A percentile compares a stretch with the other conserved stretches of the same genome.
These are phyloP conservation scores for Polygonum maritimum DNA, from an alignment of 148 eudicot species.

Conservation along the genomic window DNA sequence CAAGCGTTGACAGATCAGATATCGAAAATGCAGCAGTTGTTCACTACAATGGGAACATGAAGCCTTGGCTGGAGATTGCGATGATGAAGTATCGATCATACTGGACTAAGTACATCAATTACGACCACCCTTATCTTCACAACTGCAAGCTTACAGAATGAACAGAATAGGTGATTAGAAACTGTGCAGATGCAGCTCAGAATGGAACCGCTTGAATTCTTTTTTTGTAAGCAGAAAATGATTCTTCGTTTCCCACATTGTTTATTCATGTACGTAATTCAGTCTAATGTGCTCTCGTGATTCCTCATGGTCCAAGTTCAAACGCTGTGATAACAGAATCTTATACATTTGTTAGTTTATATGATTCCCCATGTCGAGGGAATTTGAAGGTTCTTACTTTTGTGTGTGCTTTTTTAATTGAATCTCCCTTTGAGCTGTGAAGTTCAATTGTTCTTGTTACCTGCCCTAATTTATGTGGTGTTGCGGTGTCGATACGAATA, in stretches of 20 bases:
- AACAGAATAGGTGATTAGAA: slow-evolving; percentile 6
- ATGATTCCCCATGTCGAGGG: background rate
- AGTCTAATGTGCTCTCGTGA: slow-evolving; percentile 13
- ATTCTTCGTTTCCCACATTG: slow-evolving; percentile 19
- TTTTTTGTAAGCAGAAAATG: slow-evolving; percentile 22
- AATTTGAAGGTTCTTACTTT: too few species aligned
- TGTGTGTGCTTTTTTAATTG: too few species aligned
- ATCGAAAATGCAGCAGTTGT: slow-evolving; percentile 81
- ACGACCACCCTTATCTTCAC: slow-evolving; percentile 65
- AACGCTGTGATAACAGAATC: slow-evolving; percentile 5
- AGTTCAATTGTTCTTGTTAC: too few species aligned
- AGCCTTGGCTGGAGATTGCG: slow-evolving; percentile 91
- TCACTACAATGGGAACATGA: slow-evolving; percentile 91
- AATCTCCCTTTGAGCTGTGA: too few species aligned
- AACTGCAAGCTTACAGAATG: slow-evolving; percentile 58
- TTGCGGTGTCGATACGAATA: too few species aligned
- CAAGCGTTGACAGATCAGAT: slow-evolving; percentile 47
- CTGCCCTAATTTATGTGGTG: too few species aligned
- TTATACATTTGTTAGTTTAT: background rate
- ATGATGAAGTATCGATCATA: slow-evolving; percentile 66
- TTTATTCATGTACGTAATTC: slow-evolving; percentile 41
- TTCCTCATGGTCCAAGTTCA: slow-evolving; percentile 4
- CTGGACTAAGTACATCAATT: slow-evolving; percentile 78
- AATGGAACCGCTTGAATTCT: slow-evolving; percentile 13
- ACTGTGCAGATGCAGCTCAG: slow-evolving; percentile 11